Evolutionary conservation across 306 rosid species (phyloP), one percentile per base, ranked within the genome.

Genomic region (Ziziphus jujuba): DNA sequence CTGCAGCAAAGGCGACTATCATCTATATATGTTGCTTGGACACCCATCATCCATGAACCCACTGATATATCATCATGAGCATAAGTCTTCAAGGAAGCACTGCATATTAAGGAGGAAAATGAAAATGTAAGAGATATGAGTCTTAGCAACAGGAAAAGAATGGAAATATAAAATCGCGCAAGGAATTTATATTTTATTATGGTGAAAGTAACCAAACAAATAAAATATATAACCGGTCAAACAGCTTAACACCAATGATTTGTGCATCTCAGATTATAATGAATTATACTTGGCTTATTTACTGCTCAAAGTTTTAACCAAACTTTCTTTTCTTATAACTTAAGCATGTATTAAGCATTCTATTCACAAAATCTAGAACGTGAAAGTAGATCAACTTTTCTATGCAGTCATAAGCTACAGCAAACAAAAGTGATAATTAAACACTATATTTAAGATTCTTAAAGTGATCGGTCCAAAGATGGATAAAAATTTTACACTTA

Each of bases 1-100:
- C 96, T 50, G 79, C 99, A 90, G 82, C 99, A 95, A 78, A 95
- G 87, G 28, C 90, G 97, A 76, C 77, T 88, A 75, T 95, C 99
- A 45, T 95, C 99, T 76, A 87, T 95, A 70, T 90, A 87, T 16
- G 95, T 88, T 64, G 96, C 74, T 79, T 87, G 92, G 70, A 95
- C 31, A 22, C 99, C 99, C 96, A 95, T 88, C 99, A 95, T 95
- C 99, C 99, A 90, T 31, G 99, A 87, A 14, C 99, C 99, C 78
- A 90, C 68, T 22, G 99, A 88, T 57, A 84, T 76, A 82, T 95
- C 99, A 49, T 95, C 99, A 56, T 77, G 82, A 61, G 96, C 99
- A 56, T 87, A 95, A 47, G 95, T 75, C 88, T 90, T 95, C 68
- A 95, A 84, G 69, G 99, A 95, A 33, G 79, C 99, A 76, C 97